These are phyloP conservation scores for Microthlaspi erraticum DNA, from an alignment of 345 rosid species.

Conservation along the genomic window DNA sequence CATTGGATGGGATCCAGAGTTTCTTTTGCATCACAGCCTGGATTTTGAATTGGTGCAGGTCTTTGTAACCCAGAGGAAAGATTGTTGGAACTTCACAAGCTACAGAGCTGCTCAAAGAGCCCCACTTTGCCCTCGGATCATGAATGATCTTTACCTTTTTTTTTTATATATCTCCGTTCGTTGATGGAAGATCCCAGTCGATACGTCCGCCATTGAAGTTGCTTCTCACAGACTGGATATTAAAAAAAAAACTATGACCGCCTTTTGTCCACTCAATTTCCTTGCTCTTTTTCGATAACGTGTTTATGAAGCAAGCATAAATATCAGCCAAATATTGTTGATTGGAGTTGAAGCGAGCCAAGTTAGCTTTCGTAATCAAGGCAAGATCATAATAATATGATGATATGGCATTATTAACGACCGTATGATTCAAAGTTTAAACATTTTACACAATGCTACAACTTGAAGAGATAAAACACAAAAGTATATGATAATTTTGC, in stretches of 20 bases:
- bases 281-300: too few relatives aligned
- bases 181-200: slow-evolving; percentile 21
- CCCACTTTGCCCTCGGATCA: slow-evolving; percentile 76
- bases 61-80: slow-evolving; percentile 76
- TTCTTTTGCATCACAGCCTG: slow-evolving; percentile 14
- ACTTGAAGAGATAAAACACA: neutral
- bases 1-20: neutral
- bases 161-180: neutral
- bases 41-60: slow-evolving; percentile 53
- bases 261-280: too few relatives aligned
- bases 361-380: neutral
- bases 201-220: slow-evolving; percentile 22
- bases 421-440: too few relatives aligned
- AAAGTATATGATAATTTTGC: neutral
- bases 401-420: neutral
- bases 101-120: slow-evolving; percentile 74
- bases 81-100: slow-evolving; percentile 78
- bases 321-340: too few relatives aligned
- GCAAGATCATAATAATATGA: neutral
- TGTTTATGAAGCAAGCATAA: too few relatives aligned
- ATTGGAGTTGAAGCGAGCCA: neutral
- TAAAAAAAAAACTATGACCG: too few relatives aligned
- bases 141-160: slow-evolving; percentile 38
- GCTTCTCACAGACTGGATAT: slow-evolving; percentile 32
- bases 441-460: neutral